phyloP scores from a whole-genome alignment of 2,329 filamentous ascomycete species.

The Dothidotthia symphoricarpi region DNA sequence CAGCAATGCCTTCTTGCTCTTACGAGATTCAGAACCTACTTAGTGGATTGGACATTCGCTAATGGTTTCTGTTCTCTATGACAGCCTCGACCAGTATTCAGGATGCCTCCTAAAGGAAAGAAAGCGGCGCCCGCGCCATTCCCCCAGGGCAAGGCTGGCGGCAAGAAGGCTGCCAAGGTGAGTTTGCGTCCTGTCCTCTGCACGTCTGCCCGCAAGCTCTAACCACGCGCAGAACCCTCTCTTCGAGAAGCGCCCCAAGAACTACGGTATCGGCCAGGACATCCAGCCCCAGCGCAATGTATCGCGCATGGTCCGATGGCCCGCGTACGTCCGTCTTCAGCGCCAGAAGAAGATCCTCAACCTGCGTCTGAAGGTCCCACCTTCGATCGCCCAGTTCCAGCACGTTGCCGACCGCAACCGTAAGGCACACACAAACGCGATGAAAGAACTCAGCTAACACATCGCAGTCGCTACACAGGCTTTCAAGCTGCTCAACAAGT shows the following conservation, averaged over 20 bases:
- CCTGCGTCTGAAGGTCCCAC: slow-evolving; percentile 97
- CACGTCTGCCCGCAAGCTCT: slow-evolving; percentile 14
- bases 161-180: slow-evolving; percentile 96
- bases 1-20: slow-evolving; percentile 40
- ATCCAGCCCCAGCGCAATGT: slow-evolving; percentile 73
- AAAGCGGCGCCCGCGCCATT: slow-evolving; percentile 90
- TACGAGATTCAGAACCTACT: slow-evolving; percentile 48
- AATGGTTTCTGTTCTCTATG: slow-evolving; percentile 99
- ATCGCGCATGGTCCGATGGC: slow-evolving; percentile 90
- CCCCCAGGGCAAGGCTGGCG: slow-evolving; percentile 68
- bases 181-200: slow-evolving; percentile 42
- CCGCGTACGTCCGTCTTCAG: slow-evolving; percentile 90
- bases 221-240: slow-evolving; percentile 78
- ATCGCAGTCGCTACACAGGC: slow-evolving; percentile 75
- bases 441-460: slow-evolving; percentile 67
- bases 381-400: slow-evolving; percentile 96
- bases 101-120: slow-evolving; percentile 79
- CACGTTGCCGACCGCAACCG: slow-evolving; percentile 67
- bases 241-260: slow-evolving; percentile 94
- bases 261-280: slow-evolving; percentile 99
- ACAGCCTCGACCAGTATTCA: slow-evolving; percentile 71
- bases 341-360: slow-evolving; percentile 94
- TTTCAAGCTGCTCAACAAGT: slow-evolving; percentile 99
- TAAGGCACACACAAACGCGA: slow-evolving; percentile 40
- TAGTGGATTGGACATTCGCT: slow-evolving; percentile 75